Base-by-base conservation (phyloP, 345 rosid species). In the Arabidopsis arenosa region DNA sequence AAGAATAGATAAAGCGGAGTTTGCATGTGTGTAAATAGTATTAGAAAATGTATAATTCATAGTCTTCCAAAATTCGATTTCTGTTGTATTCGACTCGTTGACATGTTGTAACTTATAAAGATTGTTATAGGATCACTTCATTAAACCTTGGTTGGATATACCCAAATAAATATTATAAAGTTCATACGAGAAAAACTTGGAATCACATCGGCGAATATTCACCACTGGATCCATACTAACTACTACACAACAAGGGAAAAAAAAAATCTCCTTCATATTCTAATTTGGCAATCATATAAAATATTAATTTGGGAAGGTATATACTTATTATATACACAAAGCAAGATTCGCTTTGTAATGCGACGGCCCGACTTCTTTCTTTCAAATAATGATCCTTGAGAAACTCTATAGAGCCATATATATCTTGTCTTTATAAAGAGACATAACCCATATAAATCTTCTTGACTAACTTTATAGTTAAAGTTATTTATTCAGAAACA, bases 391-490 rank as follows among this genome's bases (percentile, higher is more conserved):
- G 78, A 67, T 66, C 78, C 64, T 76, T 66, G 74, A 68, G 90
- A 90, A 87, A 83, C 96, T 82, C 17, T 76, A 80, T 85, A 75
- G 90, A 87, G 93, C 90, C 97, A 82, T 59, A 56, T 56, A 57
- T 80, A 75, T 45, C 28, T 35, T 51, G 48, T 57, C 63, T 77
- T 63, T 77, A 77, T 63, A 77, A 53, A 71, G 64, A 76, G 75
- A 76, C 81, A 56, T 9, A 37, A 48, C 11, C 45, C 55, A 26
- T 23, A 23, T 23, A 23, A 26, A 55, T 35, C 63, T 30, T 63
- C 47, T 71, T 77, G 30, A 12, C 49, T 48, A 45, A 62, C 28
- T 36, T 15, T 14, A 61, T 35, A 47, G 18, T 61, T 30, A 11
- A 33, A 56, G 12, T 44, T 43, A 11, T 60, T 6, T 56, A 44